Conservation (phyloP, 2,329 filamentous ascomycete genomes). For the Dryadomyces quercivorus region DNA sequence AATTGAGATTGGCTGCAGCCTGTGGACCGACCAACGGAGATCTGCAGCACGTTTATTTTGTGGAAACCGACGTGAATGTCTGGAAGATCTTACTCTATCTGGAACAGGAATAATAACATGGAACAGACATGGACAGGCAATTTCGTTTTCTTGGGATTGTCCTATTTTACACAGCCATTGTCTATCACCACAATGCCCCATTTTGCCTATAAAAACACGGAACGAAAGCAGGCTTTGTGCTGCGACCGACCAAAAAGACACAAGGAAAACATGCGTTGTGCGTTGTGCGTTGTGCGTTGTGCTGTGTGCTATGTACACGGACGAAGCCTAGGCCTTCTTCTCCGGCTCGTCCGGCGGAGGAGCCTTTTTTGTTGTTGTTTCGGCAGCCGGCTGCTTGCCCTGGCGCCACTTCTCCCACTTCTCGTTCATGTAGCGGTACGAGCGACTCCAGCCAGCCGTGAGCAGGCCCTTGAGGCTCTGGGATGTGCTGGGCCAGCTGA, state of each 20-base stretch:
- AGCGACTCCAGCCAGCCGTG: constrained; percentile 61
- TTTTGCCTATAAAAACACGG: not conserved
- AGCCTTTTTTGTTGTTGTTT: not conserved
- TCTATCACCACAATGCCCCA: too few species aligned
- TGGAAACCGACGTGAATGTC: too few species aligned
- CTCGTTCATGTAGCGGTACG: constrained; percentile 66
- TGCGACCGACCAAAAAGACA: not conserved
- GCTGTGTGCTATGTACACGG: too few species aligned
- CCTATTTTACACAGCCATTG: too few species aligned
- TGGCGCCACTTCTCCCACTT: constrained; percentile 58
- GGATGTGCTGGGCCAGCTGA: constrained; percentile 81
- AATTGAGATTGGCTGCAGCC: not conserved
- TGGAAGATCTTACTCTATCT: too few species aligned
- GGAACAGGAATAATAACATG: too few species aligned
- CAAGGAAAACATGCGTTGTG: not conserved
- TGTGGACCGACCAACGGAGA: too few species aligned
- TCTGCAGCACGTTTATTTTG: too few species aligned
- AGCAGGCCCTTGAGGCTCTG: constrained; percentile 78
- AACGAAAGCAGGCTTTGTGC: not conserved
- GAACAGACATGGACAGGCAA: too few species aligned
- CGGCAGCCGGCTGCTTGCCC: constrained; percentile 14
- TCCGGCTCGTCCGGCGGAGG: not conserved
- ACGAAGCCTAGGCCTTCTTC: not conserved
- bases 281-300: too few species aligned
- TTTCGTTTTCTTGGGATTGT: too few species aligned